Base-by-base conservation (phyloP, 345 rosid species). In the Hirschfeldia incana region DNA sequence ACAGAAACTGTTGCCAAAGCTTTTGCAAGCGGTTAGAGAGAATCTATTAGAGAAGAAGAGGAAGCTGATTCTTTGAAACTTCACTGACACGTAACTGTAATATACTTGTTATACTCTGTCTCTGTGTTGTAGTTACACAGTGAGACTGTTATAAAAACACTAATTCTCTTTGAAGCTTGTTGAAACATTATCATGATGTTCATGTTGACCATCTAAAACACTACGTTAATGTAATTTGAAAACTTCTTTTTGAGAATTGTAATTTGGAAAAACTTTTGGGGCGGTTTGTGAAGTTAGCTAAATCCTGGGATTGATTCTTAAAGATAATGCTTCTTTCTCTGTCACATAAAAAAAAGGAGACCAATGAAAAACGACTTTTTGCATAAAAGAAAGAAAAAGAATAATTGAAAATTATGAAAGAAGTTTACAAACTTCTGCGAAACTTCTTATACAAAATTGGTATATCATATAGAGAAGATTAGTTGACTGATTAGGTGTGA, bases 1-100 rank as follows among this genome's bases (percentile, higher is more conserved):
- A 58, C 90, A 74, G 78, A 91, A 89, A 79, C 74, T 95, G 82
- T 85, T 93, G 91, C 96, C 99, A n/a, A 80, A 73, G 61, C 87
- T 93, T 37, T 62, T 90, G 76, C 88, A 83, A 80, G 99, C 96
- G 11, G 98, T 95, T 16, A 84, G 76, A 82, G 76, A 82, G 94
- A 93, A 76, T 89, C 96, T 13, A 21, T 90, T 57, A 57, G 57
- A 75, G 83, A 80, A 64, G 78, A 79, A 70, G 68, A 39, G 34
- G 70, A 75, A 57, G 55, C 67, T 16, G 59, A 60, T 60, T 69
- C 72, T 36, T 5, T 64, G 67, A 80, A 55, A 74, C 79, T 80
- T 80, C 79, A 63, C 79, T 80, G 57, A 80, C 83, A 79, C 82
- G 78, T 57, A 67, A 67, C 78, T 79, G 53, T 67, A 78, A 73